Base-by-base conservation (phyloP, 2,329 filamentous ascomycete genomes). In the Colletotrichum paranaense region DNA sequence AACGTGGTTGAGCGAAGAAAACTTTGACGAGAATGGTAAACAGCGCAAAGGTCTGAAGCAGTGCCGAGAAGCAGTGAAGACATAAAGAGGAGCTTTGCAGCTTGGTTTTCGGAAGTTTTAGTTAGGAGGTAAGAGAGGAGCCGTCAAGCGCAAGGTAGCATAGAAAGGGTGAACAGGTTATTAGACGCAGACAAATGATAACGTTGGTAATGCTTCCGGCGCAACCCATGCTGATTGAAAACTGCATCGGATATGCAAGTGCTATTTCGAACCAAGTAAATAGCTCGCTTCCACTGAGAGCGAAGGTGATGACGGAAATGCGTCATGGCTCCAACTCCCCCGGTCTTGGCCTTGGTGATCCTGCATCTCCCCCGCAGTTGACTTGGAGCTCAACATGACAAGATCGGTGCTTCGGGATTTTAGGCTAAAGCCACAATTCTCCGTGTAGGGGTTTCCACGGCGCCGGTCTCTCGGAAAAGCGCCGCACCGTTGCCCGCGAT, bases 1-100 rank as follows among this genome's bases (percentile, higher is more conserved):
- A 76, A 75, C 62, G 22, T 93, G 91, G 91, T 75, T 93, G 60
- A 80, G 81, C 22, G 79, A 82, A 14, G 80, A 77, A 0, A 92
- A 92, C 78, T 92, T 92, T 76, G 87, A 91, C 76, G 79, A 79
- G 7, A 76, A 86, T 2, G 90, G 89, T 0, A 82, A 76, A 65
- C 91, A 92, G 80, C 85, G 78, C 68, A 85, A 76, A 75, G 84
- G 77, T 30, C 72, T 92, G 72, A 80, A 81, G 68, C 80, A 84
- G 62, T 80, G 79, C 56, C 78, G 81, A 24, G 67, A 73, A 2
- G 24, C 26, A 1, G 22, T 59, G 2, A n/a, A 22, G 11, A n/a
- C 16, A 3, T 49, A 16, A 19, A 14, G 12, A 11, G 26, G 19
- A 19, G 38, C 38, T 19, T 19, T 42, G 6, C 14, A 12, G 3